These are phyloP conservation scores for Pascua guehoae DNA, from an alignment of 1,284 basidiomycete species.

Conservation along the genomic window DNA sequence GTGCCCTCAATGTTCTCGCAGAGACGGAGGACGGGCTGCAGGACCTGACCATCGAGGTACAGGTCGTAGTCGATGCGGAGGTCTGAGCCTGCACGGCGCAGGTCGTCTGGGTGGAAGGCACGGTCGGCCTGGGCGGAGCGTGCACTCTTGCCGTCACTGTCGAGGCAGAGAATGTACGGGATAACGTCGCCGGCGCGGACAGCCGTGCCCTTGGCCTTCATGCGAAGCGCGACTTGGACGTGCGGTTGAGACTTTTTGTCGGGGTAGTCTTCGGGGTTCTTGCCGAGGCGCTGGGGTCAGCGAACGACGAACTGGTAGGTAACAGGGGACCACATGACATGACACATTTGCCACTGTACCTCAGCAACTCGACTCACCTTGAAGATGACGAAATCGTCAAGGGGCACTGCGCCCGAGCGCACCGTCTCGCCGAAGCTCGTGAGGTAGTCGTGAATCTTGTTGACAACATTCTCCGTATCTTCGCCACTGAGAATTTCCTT, in stretches of 20 bases:
- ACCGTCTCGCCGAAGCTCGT: conserved; percentile 69
- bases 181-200: conserved; percentile 89
- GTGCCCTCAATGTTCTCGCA: conserved; percentile 97
- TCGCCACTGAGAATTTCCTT: conserved; percentile 90
- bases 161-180: conserved; percentile 88
- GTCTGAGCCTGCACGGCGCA: conserved; percentile 65
- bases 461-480: conserved; percentile 81
- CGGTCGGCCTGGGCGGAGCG: conserved; percentile 82
- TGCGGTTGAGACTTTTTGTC: conserved; percentile 93
- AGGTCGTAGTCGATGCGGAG: conserved; percentile 72
- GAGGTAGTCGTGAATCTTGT: conserved; percentile 90
- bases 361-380: conserved; percentile 59
- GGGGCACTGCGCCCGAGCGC: conserved; percentile 67
- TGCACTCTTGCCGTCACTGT: conserved; percentile 66
- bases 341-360: not conserved
- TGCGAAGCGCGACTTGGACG: conserved; percentile 89
- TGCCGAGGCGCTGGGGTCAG: conserved; percentile 70
- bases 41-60: conserved; percentile 85
- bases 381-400: conserved; percentile 92
- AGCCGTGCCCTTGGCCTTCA: conserved; percentile 78
- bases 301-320: not conserved
- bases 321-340: not conserved
- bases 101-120: conserved; percentile 90
- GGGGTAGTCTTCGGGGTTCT: conserved; percentile 93
- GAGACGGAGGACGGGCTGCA: conserved; percentile 90